Percentiles rank a stretch among this genome's conserved stretches.
These are phyloP conservation scores for Apiospora pterosperma DNA, from an alignment of 2,329 filamentous ascomycete genomes.

Conservation along the genomic window DNA sequence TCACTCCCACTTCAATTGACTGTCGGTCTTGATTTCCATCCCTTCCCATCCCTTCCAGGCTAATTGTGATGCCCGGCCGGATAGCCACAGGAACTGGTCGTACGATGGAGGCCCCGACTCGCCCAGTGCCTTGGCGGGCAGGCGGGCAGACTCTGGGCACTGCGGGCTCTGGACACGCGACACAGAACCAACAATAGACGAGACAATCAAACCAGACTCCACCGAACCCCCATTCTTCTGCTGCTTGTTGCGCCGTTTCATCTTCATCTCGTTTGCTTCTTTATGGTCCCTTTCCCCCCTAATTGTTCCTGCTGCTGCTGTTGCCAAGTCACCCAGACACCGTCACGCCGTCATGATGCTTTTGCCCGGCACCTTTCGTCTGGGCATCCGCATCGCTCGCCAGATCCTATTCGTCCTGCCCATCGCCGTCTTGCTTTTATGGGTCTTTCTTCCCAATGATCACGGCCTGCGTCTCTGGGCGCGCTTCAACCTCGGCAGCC, in stretches of 20 bases:
- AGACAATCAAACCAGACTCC: constrained; percentile 2
- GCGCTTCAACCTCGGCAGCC: not conserved
- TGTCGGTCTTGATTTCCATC: too few relatives aligned
- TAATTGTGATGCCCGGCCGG: too few relatives aligned
- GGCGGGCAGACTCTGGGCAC: not conserved
- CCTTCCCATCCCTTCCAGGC: too few relatives aligned
- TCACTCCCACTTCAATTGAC: too few relatives aligned
- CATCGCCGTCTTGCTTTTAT: not conserved
- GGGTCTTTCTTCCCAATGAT: not conserved
- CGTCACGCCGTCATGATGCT: not conserved
- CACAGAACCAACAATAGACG: not conserved
- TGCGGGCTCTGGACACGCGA: too few relatives aligned
- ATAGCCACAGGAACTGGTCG: too few relatives aligned
- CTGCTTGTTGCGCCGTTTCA: not conserved
- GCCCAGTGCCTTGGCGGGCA: too few relatives aligned
- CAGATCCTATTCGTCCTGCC: not conserved
- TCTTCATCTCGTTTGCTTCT: not conserved
- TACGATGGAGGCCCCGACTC: too few relatives aligned
- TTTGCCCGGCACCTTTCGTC: not conserved
- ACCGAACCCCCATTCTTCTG: not conserved
- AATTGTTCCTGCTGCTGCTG: not conserved
- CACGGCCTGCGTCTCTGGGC: not conserved
- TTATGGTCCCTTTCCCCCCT: not conserved
- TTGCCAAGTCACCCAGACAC: not conserved
- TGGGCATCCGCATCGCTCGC: not conserved